Base-by-base conservation (phyloP, 176 grass and related monocot genomes). In the Oryza meridionalis region DNA sequence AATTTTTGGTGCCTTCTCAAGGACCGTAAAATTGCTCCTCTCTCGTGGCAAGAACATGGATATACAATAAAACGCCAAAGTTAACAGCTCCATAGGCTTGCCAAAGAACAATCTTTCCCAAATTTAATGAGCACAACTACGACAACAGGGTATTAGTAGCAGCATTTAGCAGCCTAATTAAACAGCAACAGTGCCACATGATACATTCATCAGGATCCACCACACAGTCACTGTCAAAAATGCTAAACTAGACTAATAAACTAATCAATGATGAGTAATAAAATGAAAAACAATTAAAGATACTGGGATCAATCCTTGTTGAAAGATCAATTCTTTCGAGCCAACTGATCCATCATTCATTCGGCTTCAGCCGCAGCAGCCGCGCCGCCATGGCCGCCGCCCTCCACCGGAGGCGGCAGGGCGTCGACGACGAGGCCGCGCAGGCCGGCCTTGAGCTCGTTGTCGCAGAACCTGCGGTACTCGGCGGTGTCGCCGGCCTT, bases 391-490 rank as follows among this genome's bases (percentile, higher is more conserved):
- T 24, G 21, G 58, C n/a, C 9, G 22, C 42, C 19, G 19, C 59
- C 19, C n/a, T 75, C 59, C 38, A 46, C 84, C 53, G 53, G 38
- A 40, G 38, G 46, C 1, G 46, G 24, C 50, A 67, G 50, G 31
- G 59, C 50, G 33, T 90, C 85, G 27, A 91, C 85, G 27, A 91
- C 72, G 0, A 94, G 76, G 21, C 70, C 53, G 14, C 70, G 89
- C 17, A 94, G 47, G 1, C 92, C 85, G 7, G 92, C 79, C 53
- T 86, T 88, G 65, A 94, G 86, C 51, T 91, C 79, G 13, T 49
- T 81, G 79, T 80, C 11, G 63, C 88, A 94, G 79, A 94, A 94
- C 8, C 90, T 73, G 2, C 58, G 42, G 63, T 94, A 94, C 71
- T 94, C 92, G 6, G 45, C 44, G 2, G 65, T 77, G 77, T 86